A percentile compares a stretch with the other conserved stretches of the same genome.
Conservation (phyloP, 352 stramenopile species). For the Globisporangium paddicum region DNA sequence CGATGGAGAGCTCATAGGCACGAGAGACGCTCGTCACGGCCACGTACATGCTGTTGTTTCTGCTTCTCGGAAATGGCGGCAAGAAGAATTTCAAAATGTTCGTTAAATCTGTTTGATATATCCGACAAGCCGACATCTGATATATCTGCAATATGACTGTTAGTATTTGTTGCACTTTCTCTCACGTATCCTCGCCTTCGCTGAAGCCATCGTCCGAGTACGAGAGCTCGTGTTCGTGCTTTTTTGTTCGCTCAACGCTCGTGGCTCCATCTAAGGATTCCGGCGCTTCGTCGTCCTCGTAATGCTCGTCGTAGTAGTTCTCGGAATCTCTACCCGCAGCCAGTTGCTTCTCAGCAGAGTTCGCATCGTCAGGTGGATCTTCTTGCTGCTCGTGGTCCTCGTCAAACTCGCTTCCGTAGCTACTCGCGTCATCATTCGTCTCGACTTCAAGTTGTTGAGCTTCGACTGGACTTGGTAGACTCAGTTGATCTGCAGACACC, state of each 20-base stretch:
- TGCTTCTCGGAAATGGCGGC: not conserved
- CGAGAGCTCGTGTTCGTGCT: conserved; percentile 8
- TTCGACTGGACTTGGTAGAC: not conserved
- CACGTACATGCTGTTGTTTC: not conserved
- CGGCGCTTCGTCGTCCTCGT: conserved; percentile 17
- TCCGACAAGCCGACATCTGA: no score
- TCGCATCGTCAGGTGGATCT: no score
- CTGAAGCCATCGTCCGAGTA: conserved; percentile 42
- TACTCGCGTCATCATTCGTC: conserved; percentile 13
- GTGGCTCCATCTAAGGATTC: not conserved
- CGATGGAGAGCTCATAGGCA: not conserved
- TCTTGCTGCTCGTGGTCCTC: conserved; percentile 16
- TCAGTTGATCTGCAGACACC: not conserved
- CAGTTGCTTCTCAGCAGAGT: not conserved
- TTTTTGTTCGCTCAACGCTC: not conserved
- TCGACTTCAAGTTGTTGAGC: not conserved
- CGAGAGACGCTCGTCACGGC: not conserved
- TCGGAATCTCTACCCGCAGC: conserved; percentile 21
- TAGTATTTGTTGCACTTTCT: no score
- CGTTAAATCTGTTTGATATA: no score
- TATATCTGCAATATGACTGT: no score
- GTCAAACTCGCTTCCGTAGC: conserved; percentile 38
- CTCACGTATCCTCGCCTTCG: conserved; percentile 8
- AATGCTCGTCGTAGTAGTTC: conserved; percentile 13
- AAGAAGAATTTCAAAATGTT: no score